A percentile compares a stretch with the other conserved stretches of the same genome.
Evolutionary conservation across 2,329 filamentous ascomycete species (phyloP).

Genomic region (Allantophomopsis cytisporea): DNA sequence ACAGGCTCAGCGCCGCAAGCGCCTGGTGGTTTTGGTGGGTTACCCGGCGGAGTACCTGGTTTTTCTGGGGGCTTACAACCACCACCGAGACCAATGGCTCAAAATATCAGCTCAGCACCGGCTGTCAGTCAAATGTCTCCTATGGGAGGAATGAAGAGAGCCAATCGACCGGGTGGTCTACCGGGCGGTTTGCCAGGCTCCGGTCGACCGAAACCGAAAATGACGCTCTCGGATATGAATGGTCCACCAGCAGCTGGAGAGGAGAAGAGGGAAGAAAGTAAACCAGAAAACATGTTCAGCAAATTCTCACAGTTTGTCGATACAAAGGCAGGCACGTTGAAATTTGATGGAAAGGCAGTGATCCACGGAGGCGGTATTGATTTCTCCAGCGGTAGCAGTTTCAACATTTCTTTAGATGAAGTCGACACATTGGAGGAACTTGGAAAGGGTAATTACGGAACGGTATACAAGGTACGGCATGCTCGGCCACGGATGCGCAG

Average conservation of each 20-base stretch:
- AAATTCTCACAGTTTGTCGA: constrained; percentile 77
- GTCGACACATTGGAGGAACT: constrained; percentile 87
- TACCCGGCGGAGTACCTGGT: constrained; percentile 14
- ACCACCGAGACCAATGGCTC: constrained; percentile 27
- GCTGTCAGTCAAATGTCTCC: constrained; percentile 23
- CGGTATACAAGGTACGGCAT: constrained; percentile 92
- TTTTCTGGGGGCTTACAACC: constrained; percentile 28
- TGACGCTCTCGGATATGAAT: constrained; percentile 2
- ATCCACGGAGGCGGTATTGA: constrained; percentile 84
- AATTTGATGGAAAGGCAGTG: constrained; percentile 83
- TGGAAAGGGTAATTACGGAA: constrained; percentile 96
- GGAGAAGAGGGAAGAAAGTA: neutral
- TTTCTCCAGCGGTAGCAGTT: constrained; percentile 79
- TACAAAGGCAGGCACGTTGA: constrained; percentile 79
- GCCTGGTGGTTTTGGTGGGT: constrained; percentile 2
- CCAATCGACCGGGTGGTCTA: constrained; percentile 27
- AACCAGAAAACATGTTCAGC: constrained; percentile 36
- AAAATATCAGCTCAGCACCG: constrained; percentile 35
- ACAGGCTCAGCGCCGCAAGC: constrained; percentile 18
- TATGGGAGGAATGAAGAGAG: constrained; percentile 38
- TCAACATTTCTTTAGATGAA: constrained; percentile 91
- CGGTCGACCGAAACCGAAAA: constrained; percentile 3
- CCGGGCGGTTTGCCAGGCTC: constrained; percentile 10
- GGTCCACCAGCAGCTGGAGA: constrained; percentile 1
- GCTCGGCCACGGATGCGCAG: constrained; percentile 47